Conservation (phyloP, 352 stramenopile species). For the Thalassiosira ordinaria region DNA sequence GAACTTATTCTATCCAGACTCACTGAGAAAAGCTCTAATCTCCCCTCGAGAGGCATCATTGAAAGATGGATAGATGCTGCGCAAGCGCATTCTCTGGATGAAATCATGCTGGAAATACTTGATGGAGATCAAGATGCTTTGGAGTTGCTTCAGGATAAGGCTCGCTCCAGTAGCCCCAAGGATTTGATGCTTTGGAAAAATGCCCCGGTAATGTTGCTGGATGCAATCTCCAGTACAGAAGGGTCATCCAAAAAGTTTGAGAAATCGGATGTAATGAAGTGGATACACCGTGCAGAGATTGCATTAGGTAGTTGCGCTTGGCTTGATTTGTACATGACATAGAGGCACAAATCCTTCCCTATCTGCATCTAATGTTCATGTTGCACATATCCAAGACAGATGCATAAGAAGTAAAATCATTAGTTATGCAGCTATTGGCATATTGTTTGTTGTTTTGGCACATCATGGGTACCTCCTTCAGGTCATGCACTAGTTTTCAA, state of each 20-base stretch:
- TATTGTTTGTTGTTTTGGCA: background rate
- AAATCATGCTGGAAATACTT: conserved; percentile 84
- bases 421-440: background rate
- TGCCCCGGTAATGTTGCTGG: conserved; percentile 62
- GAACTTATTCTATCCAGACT: conserved; percentile 30
- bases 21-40: background rate
- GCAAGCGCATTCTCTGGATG: conserved; percentile 67
- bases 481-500: conserved; percentile 30
- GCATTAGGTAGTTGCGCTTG: conserved; percentile 26
- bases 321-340: conserved; percentile 41
- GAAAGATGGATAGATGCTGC: conserved; percentile 70
- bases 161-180: conserved; percentile 65
- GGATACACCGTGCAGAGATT: conserved; percentile 32
- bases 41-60: conserved; percentile 24
- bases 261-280: conserved; percentile 37
- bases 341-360: background rate
- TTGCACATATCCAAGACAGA: no score
- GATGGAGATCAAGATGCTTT: conserved; percentile 71
- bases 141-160: conserved; percentile 57
- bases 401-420: background rate
- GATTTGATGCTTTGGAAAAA: conserved; percentile 70
- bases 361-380: background rate
- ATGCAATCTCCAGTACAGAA: conserved; percentile 21
- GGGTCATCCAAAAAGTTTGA: conserved; percentile 10
- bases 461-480: background rate